A percentile compares a stretch with the other conserved stretches of the same genome.
These are phyloP conservation scores for Populus ilicifolia DNA, from an alignment of 345 rosid species.

Conservation along the genomic window DNA sequence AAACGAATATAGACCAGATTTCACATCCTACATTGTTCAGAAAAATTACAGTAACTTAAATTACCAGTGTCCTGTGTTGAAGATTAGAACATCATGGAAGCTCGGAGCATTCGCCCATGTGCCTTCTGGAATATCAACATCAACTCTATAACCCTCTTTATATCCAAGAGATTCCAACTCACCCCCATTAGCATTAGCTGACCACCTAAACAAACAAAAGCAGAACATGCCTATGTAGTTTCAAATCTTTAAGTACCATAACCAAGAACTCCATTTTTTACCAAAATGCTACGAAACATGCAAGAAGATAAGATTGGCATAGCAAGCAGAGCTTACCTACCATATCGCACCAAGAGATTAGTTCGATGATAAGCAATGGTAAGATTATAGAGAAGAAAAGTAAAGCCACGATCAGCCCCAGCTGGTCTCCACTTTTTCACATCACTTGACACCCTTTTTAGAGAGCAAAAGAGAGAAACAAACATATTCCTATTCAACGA, in stretches of 20 bases:
- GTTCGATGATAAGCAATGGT: slow-evolving; percentile 93
- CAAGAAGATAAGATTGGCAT: background rate
- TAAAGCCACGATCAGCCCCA: slow-evolving; percentile 94
- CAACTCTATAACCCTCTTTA: slow-evolving; percentile 82
- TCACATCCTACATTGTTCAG: background rate
- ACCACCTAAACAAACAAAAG: slow-evolving; percentile 54
- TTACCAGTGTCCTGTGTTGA: slow-evolving; percentile 95
- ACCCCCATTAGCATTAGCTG: slow-evolving; percentile 60
- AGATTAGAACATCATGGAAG: slow-evolving; percentile 71
- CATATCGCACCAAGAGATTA: slow-evolving; percentile 80
- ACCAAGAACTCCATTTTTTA: background rate
- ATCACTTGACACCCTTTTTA: slow-evolving; percentile 51
- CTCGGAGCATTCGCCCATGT: slow-evolving; percentile 76
- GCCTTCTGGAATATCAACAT: slow-evolving; percentile 82
- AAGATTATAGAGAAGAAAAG: slow-evolving; percentile 67
- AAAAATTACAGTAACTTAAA: background rate
- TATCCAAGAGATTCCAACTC: slow-evolving; percentile 71
- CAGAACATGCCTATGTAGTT: background rate
- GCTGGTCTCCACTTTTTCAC: slow-evolving; percentile 93
- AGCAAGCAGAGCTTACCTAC: slow-evolving; percentile 73
- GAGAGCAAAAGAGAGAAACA: slow-evolving; percentile 72
- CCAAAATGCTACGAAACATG: background rate
- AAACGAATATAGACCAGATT: background rate
- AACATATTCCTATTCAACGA: slow-evolving; percentile 97
- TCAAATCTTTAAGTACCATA: background rate